phyloP scores from a whole-genome alignment of 768 basidiomycete genomes.

The Trametes sanguinea region DNA sequence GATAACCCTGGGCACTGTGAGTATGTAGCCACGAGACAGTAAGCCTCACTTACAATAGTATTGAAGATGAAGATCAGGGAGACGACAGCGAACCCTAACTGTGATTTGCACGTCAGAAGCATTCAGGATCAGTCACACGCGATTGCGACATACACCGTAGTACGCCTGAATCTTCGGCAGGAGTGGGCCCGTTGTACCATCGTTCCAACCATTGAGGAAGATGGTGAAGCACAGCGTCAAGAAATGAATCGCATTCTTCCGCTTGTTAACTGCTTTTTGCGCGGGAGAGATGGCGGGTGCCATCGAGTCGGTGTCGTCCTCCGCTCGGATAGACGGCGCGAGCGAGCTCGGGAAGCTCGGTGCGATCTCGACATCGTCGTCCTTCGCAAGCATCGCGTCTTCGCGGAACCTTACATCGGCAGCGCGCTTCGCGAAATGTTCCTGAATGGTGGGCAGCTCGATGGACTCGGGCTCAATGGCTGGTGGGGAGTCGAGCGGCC shows the following conservation, averaged over 20 bases:
- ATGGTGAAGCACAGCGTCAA: constrained; percentile 56
- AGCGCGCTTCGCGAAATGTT: constrained; percentile 4
- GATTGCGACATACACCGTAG: constrained; percentile 40
- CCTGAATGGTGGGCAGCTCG: constrained; percentile 25
- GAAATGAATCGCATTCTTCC: constrained; percentile 46
- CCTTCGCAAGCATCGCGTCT: constrained; percentile 3
- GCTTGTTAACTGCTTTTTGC: constrained; percentile 17
- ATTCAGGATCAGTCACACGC: neutral
- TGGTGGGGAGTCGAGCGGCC: constrained; percentile 9
- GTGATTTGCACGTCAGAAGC: neutral
- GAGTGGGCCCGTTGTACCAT: constrained; percentile 72
- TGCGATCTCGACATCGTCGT: constrained; percentile 23
- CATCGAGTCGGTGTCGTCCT: constrained; percentile 15
- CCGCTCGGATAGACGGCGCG: constrained; percentile 20
- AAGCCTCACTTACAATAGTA: constrained; percentile 45
- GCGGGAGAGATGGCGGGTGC: constrained; percentile 25
- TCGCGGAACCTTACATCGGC: constrained; percentile 7
- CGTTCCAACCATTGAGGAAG: constrained; percentile 76
- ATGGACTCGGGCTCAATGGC: constrained; percentile 20
- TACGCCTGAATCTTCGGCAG: constrained; percentile 68
- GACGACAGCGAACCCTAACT: constrained; percentile 55
- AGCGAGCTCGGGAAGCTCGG: constrained; percentile 24
- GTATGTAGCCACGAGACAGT: no score
- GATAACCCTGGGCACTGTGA: constrained; percentile 42
- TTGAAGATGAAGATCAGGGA: constrained; percentile 62